Evolutionary conservation across 495 filamentous ascomycete species (phyloP), one percentile per base, ranked within the genome.

Genomic region (Aeminium ludgeri): DNA sequence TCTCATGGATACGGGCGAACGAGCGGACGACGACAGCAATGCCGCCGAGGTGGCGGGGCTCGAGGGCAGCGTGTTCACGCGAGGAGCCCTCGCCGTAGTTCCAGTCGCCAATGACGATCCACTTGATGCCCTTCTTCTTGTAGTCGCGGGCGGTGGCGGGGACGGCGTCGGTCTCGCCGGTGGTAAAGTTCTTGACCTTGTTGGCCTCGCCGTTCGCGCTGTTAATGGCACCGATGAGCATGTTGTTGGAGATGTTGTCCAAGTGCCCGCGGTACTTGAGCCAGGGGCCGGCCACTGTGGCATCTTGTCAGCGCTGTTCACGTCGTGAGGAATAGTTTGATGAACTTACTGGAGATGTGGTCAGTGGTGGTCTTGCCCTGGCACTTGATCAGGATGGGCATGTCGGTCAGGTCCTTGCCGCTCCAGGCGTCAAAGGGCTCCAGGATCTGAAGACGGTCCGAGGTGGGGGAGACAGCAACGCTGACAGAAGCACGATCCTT

Each of bases 221-320:
- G 66, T 96, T 97, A 68, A 84, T 81, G 48, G 89, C 89, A 68
- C 91, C 91, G 55, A 97, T 96, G 63, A 97, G 66, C 86, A 96
- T 94, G 75, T 97, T 97, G 78, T 96, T 96, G 57, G 91, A 96
- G 70, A 97, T 96, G 74, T 97, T 97, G 73, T 97, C 91, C 59
- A 97, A 73, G 62, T 97, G 89, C 36, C 89, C 89, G 73, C 91
- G 85, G 76, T 97, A 97, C 73, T 97, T 97, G 64, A 97, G 74
- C 89, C 89, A 97, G 34, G 89, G 89, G 49, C 89, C 89, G 57
- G 89, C 89, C 83, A 87, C 69, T 62, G 32, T n/a, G 32, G 15
- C 34, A 4, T 3, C 25, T n/a, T 40, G 18, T 46, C 30, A 46
- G 44, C 38, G 19, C 30, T 27, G 7, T 13, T 28, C 17, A 34